Percentiles rank a stretch among this genome's conserved stretches.
These are phyloP conservation scores for Mycena vulgaris DNA, from an alignment of 768 basidiomycete species.

Conservation along the genomic window DNA sequence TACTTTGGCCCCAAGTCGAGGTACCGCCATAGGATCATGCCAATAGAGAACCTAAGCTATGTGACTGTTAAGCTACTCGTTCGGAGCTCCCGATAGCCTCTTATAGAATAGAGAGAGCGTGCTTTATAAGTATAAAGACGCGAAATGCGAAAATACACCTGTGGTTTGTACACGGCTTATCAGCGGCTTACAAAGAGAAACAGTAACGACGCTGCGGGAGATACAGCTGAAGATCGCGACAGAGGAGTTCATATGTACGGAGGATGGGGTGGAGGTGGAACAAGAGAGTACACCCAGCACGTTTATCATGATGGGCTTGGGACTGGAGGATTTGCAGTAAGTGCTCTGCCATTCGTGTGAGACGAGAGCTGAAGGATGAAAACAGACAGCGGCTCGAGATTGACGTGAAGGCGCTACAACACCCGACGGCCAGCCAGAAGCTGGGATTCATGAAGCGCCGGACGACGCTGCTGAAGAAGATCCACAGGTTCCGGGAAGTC, in stretches of 20 bases:
- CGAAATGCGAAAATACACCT: too few species aligned
- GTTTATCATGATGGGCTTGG: constrained; percentile 14
- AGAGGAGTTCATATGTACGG: background rate
- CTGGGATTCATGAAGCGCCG: constrained; percentile 1
- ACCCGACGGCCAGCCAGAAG: background rate
- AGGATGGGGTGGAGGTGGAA: background rate
- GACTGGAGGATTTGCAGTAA: background rate
- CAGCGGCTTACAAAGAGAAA: background rate
- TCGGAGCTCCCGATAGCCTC: too few species aligned
- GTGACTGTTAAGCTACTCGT: too few species aligned
- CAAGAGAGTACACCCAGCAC: background rate
- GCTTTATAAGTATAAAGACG: too few species aligned
- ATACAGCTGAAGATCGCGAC: background rate
- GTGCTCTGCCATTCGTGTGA: background rate
- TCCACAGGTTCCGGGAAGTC: background rate
- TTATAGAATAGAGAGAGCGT: too few species aligned
- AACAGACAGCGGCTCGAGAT: background rate
- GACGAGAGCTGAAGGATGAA: background rate
- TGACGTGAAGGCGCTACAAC: background rate
- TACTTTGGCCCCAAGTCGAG: too few species aligned
- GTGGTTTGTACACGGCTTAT: background rate
- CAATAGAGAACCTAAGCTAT: too few species aligned
- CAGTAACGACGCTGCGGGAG: background rate
- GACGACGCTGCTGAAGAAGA: background rate
- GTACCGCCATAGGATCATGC: too few species aligned